Evolutionary conservation across 2,329 filamentous ascomycete species (phyloP).

Genomic region (Clarireedia monteithiana): DNA sequence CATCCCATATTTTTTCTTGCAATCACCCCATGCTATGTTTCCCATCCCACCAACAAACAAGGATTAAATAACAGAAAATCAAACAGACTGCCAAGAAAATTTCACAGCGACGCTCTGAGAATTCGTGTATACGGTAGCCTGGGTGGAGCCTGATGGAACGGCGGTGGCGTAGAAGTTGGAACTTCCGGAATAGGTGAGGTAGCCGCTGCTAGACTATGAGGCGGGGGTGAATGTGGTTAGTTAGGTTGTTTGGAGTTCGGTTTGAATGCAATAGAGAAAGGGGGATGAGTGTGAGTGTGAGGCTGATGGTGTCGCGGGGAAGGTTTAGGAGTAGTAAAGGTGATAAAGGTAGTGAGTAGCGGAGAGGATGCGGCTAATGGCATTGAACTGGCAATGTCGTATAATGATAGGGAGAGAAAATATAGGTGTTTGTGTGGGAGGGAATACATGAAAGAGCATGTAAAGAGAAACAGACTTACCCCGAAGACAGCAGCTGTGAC

Average conservation of each 20-base stretch:
- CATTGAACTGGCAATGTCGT: no score
- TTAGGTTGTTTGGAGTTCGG: not conserved
- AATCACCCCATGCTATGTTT: not conserved
- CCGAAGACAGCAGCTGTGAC: conserved; percentile 33
- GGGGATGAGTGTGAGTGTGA: not conserved
- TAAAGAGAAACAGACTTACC: conserved; percentile 19
- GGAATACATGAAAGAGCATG: not conserved
- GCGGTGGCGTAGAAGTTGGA: conserved; percentile 29
- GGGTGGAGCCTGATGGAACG: conserved; percentile 27
- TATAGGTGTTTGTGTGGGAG: not conserved
- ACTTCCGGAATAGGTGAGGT: conserved; percentile 23
- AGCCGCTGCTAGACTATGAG: conserved; percentile 11
- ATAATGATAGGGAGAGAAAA: not conserved
- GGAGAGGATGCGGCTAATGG: no score
- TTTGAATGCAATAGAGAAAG: not conserved
- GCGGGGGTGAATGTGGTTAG: no score
- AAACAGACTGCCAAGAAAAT: conserved; percentile 25
- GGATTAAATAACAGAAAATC: not conserved
- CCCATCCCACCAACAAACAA: not conserved
- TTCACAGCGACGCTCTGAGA: conserved; percentile 24
- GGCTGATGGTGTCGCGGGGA: no score
- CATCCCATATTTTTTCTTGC: not conserved
- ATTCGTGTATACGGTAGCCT: conserved; percentile 26
- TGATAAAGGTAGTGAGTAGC: no score
- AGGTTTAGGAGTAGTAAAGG: no score